Evolutionary conservation across 2,329 filamentous ascomycete genomes (phyloP), one percentile per base, ranked within the genome.

Genomic region (Microdochium paspali): DNA sequence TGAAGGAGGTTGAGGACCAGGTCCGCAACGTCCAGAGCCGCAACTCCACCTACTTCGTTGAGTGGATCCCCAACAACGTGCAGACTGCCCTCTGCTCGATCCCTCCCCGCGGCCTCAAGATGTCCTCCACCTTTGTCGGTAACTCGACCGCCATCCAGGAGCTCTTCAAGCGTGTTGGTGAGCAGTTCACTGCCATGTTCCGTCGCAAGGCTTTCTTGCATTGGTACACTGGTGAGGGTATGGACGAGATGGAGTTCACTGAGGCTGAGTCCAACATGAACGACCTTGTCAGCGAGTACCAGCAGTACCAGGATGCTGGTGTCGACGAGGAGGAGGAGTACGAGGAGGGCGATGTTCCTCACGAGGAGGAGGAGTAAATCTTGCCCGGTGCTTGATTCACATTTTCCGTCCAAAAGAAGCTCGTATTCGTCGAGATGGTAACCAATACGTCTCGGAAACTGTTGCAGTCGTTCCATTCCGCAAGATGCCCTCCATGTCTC

Each of bases 211-310:
- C 93, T 84, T 98, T 98, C 90, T 88, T 98, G 83, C 93, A 97
- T 80, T 98, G 93, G 93, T 98, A 98, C 79, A 98, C 93, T 83
- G 90, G 90, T 67, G 93, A 98, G 82, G 93, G 93, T 77, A 98
- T 98, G 93, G 93, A 98, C 76, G 93, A 98, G 85, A 97, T 98
- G 93, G 93, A 98, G 79, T 98, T 98, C 80, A 98, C 93, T 68
- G 93, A 98, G 82, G 93, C 93, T 62, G 93, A 98, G 85, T 95
- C 88, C 76, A 98, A 98, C 82, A 97, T 98, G 93, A 97, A 98
- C 80, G 93, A 98, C 73, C 79, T 98, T 67, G 91, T 98, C 64
- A 95, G 90, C 53, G 93, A 98, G 74, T 98, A 98, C 80, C 93
- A 97, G 83, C 93, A 98, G 75, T 98, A 98, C 84, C 93, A 98